phyloP scores from a whole-genome alignment of 495 filamentous ascomycete species.

The Neohortaea acidophila region DNA sequence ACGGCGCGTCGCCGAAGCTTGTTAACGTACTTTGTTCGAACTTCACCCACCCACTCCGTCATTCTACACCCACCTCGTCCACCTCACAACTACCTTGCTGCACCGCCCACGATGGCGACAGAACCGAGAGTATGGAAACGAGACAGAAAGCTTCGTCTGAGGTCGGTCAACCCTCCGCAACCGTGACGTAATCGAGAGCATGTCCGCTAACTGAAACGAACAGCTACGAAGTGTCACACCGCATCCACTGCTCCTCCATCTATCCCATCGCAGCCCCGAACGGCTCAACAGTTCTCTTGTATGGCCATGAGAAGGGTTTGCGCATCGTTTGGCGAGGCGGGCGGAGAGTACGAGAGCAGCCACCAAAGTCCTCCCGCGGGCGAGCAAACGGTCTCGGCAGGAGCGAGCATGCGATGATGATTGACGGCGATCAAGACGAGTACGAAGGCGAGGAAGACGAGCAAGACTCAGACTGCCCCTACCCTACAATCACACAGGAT shows the following conservation, averaged over 20 bases:
- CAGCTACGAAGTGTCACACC: constrained; percentile 64
- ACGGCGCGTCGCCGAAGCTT: too few relatives aligned
- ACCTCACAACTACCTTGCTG: too few relatives aligned
- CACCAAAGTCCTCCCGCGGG: constrained; percentile 35
- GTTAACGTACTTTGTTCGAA: too few relatives aligned
- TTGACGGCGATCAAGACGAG: constrained; percentile 67
- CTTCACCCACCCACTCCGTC: too few relatives aligned
- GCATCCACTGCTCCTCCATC: constrained; percentile 53
- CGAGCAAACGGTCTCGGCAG: constrained; percentile 17
- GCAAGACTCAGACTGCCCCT: constrained; percentile 36
- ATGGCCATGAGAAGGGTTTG: constrained; percentile 66
- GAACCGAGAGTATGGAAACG: constrained; percentile 20
- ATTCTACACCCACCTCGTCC: too few relatives aligned
- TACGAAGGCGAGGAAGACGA: constrained; percentile 48
- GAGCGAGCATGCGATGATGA: constrained; percentile 41
- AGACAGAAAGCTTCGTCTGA: constrained; percentile 35
- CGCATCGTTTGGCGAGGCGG: constrained; percentile 73
- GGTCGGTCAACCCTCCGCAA: constrained; percentile 27
- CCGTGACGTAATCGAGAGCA: constrained; percentile 1
- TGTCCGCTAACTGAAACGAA: constrained; percentile 2
- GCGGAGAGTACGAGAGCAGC: constrained; percentile 10
- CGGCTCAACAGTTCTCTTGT: constrained; percentile 68
- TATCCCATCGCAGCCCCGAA: constrained; percentile 69
- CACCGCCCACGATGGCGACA: too few relatives aligned
- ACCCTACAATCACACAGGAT: constrained; percentile 28